Evolutionary conservation across 208 protist genomes (phyloP).

Genomic region (Acanthamoeba healyi): DNA sequence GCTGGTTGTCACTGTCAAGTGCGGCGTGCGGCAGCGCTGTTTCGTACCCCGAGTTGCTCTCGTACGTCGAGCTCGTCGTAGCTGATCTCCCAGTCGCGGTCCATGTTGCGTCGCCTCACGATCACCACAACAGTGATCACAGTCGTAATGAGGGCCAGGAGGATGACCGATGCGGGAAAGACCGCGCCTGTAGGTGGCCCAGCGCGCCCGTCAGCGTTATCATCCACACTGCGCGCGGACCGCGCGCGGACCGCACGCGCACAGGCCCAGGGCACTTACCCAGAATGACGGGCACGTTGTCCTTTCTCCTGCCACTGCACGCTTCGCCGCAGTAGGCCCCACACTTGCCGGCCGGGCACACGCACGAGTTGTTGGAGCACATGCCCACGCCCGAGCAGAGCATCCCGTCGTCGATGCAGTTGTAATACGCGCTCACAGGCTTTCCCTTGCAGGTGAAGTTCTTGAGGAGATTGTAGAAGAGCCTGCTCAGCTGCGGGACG

Average conservation of each 20-base stretch:
- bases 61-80: neutral
- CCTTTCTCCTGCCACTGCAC: neutral
- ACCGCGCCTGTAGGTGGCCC: neutral
- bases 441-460: slow-evolving; percentile 7
- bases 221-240: too few species aligned
- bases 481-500: neutral
- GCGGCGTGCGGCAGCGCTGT: neutral
- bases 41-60: neutral
- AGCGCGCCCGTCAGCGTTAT: neutral
- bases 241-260: too few species aligned
- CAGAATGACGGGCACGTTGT: neutral
- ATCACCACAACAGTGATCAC: neutral
- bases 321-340: neutral
- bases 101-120: neutral
- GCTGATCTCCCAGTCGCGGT: slow-evolving; percentile 10
- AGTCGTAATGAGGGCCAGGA: neutral
- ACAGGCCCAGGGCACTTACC: too few species aligned
- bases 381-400: slow-evolving; percentile 5
- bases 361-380: neutral
- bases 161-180: neutral
- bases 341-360: neutral
- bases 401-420: slow-evolving; percentile 15
- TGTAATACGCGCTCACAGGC: neutral
- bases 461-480: neutral
- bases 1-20: too few species aligned